phyloP scores from a whole-genome alignment of 257 asterid species.

The Perilla frutescens region DNA sequence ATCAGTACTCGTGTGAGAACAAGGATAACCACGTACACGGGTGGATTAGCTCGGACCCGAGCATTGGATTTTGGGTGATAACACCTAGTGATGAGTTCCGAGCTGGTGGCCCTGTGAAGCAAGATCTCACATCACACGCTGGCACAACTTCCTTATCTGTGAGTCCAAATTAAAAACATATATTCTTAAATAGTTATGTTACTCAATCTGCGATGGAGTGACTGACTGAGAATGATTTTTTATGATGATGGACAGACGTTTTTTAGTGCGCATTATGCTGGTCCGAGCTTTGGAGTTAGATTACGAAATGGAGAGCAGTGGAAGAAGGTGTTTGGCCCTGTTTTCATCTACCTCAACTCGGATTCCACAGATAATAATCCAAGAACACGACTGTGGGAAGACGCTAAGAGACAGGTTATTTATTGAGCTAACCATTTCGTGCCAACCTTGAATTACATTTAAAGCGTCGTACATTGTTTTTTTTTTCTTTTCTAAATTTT shows the following conservation, averaged over 20 bases:
- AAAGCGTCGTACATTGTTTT: too few species aligned
- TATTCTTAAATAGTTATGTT: too few species aligned
- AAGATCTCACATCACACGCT: constrained; percentile 70
- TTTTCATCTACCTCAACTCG: constrained; percentile 65
- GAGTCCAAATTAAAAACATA: constrained; percentile 17
- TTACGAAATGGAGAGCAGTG: constrained; percentile 56
- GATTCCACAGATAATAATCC: constrained; percentile 34
- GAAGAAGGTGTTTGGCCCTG: constrained; percentile 74
- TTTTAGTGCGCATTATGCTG: constrained; percentile 66
- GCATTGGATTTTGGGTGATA: constrained; percentile 69
- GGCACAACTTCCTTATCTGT: constrained; percentile 65
- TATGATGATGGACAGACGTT: constrained; percentile 39
- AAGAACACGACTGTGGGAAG: constrained; percentile 54
- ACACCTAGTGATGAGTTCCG: constrained; percentile 72
- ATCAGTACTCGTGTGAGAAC: constrained; percentile 62
- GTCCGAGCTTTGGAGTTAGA: constrained; percentile 40
- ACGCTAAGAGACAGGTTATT: constrained; percentile 62
- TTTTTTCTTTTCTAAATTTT: too few species aligned
- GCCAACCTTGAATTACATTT: too few species aligned
- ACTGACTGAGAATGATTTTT: background rate
- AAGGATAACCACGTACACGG: constrained; percentile 69
- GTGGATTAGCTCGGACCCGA: constrained; percentile 56
- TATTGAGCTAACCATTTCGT: too few species aligned
- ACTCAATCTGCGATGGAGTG: background rate
- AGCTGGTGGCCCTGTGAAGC: constrained; percentile 63